Evolutionary conservation across 805 yeast species (phyloP), one percentile per base, ranked within the genome.

Genomic region (Lachancea quebecensis): DNA sequence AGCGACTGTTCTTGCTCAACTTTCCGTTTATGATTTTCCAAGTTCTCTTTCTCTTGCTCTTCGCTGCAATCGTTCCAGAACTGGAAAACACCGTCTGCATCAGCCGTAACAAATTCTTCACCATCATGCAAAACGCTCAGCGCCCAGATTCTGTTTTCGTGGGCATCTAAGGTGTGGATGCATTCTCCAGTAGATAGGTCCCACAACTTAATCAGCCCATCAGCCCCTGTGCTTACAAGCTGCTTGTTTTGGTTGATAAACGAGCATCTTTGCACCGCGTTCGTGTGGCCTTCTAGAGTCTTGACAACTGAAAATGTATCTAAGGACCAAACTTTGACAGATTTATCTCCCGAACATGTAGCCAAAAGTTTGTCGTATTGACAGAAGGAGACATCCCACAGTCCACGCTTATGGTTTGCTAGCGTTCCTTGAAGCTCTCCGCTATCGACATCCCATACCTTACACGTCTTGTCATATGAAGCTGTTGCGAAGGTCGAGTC

Each of bases 81-180:
- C 41, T 87, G 84, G 52, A 93, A 77, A 21, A 87, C 82, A 45
- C 97, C 96, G 65, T 93, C 98, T 1, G 96, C 97, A 65, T 93
- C 98, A 0, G 96, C 98, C 47, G 86, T 78, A 0, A 87, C 77
- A 47, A 93, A 73, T 47, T 75, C 74, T 14, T 74, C 75, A 21
- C 95, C 91, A 54, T 82, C 85, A 31, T 78, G 67, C 49, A 78
- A 73, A 1, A 75, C 69, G 45, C 84, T 79, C 44, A 93, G 64
- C 0, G 97, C 85, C 99, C 99, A 93, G 41, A 93, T 87, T 67
- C 96, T 80, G 64, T 91, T 93, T 49, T 81, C 87, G 61, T 93
- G 99, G 58, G 87, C 95, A 66, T 91, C 98, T 40, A 90, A 72
- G 0, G 98, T 91, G 47, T 82, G 79, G 16, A 83, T 65, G 58